Evolutionary conservation across 768 basidiomycete genomes (phyloP).

Genomic region (Clathrus columnatus): DNA sequence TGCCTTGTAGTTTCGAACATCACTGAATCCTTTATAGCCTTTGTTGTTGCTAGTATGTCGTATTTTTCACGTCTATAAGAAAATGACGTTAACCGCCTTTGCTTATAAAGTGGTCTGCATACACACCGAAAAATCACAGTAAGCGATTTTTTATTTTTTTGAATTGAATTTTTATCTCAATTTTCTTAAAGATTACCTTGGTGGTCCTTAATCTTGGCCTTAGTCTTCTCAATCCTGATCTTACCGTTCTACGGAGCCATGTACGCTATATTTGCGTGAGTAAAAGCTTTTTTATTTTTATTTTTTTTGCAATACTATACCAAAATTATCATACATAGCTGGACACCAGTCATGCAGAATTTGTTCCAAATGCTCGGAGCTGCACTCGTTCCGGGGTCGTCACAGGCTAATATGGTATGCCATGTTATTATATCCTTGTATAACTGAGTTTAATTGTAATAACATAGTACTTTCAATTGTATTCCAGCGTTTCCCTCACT

Average conservation of each 20-base stretch:
- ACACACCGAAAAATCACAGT: not conserved
- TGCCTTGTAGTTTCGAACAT: not conserved
- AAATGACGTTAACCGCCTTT: not conserved
- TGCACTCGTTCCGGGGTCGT: not conserved
- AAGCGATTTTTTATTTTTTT: not conserved
- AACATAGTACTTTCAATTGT: not conserved
- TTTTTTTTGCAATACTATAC: not conserved
- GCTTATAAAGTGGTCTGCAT: not conserved
- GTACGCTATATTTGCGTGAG: not conserved
- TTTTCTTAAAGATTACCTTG: not conserved
- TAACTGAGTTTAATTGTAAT: not conserved
- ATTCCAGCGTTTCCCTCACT: not conserved
- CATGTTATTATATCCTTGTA: not conserved
- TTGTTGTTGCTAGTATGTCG: not conserved
- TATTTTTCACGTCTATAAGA: not conserved
- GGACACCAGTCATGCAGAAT: not conserved
- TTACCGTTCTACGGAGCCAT: constrained; percentile 1
- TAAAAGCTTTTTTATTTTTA: not conserved
- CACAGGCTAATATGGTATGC: not conserved
- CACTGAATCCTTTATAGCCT: not conserved
- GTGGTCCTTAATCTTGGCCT: not conserved
- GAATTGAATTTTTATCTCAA: not conserved
- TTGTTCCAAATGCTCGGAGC: not conserved
- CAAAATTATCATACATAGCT: not conserved
- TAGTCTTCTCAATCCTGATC: not conserved